Evolutionary conservation across 768 basidiomycete genomes (phyloP), one percentile per base, ranked within the genome.

Genomic region (Calocera viscosa): DNA sequence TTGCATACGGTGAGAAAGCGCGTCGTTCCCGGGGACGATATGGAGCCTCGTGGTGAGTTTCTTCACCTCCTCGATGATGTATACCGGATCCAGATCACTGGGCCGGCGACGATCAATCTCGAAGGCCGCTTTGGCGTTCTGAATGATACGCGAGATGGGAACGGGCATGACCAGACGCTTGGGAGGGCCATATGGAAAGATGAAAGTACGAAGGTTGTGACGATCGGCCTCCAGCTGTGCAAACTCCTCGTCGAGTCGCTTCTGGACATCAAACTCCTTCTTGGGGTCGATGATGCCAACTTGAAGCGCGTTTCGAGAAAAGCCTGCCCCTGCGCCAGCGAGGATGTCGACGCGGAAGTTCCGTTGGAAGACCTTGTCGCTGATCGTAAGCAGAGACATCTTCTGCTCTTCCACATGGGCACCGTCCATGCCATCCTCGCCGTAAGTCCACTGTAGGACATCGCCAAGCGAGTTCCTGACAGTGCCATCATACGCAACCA

Each of bases 361-460:
- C 75, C 89, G 87, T 74, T 94, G 89, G 77, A 97, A 98, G 66
- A 89, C 85, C 69, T 80, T 81, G 76, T 96, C 77, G 71, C 83
- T 89, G 68, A 96, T 79, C 26, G 84, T 87, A 70, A 92, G 94
- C 0, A 91, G 92, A 71, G 95, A 92, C 65, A 97, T 87, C 65
- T 83, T 88, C 77, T 99, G 96, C 70, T 89, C 89, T 79, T 99
- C 96, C 75, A 99, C 96, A 76, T 87, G 94, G 0, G 93, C 92
- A 68, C 91, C 96, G 73, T 99, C 96, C 90, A 98, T 97, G 47
- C 96, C 96, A 73, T 99, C 96, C 75, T 99, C 96, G 33, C 96
- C 96, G 70, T 99, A 99, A 26, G 92, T 82, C 76, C 97, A 97
- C 74, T 98, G 94, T 30, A 99, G 83, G 39, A 99, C 84, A 76